phyloP scores from a whole-genome alignment of 2,329 filamentous ascomycete species.

The Torrubiellomyces zombiae region DNA sequence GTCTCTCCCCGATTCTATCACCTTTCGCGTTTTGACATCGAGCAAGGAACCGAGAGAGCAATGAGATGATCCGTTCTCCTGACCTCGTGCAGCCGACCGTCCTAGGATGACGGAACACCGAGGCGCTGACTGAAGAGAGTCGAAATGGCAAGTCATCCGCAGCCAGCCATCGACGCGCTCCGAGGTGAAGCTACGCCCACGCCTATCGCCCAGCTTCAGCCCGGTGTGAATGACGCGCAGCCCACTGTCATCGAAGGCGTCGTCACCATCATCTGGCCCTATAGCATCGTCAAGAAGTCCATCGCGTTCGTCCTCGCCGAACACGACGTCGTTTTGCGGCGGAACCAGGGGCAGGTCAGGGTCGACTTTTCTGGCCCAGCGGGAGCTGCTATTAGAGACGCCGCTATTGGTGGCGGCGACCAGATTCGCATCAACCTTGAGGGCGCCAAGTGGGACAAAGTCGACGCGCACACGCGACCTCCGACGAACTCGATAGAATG shows the following conservation, averaged over 20 bases:
- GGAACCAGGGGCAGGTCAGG: constrained; percentile 63
- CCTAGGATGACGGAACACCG: too few species aligned
- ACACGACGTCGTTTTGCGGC: constrained; percentile 65
- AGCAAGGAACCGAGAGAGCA: too few species aligned
- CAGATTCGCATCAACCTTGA: constrained; percentile 51
- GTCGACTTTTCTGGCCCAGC: constrained; percentile 55
- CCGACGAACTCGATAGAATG: constrained; percentile 37
- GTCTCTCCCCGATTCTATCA: too few species aligned
- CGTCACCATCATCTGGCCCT: constrained; percentile 83
- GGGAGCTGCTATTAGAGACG: constrained; percentile 51
- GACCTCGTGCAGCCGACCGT: too few species aligned
- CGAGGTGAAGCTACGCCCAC: constrained; percentile 20
- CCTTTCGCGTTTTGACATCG: too few species aligned
- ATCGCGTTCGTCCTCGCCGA: constrained; percentile 73
- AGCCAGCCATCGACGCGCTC: constrained; percentile 8
- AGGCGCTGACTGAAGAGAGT: too few species aligned
- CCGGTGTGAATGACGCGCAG: constrained; percentile 24
- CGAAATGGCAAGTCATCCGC: constrained; percentile 10
- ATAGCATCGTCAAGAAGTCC: constrained; percentile 57
- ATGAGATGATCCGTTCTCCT: too few species aligned
- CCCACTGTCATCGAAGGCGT: constrained; percentile 45
- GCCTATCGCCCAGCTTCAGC: constrained; percentile 38
- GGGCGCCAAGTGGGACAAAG: constrained; percentile 48
- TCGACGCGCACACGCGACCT: constrained; percentile 27
- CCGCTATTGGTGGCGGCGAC: constrained; percentile 63